Conservation (phyloP, 2,329 filamentous ascomycete species). For the Talaromyces sp. region DNA sequence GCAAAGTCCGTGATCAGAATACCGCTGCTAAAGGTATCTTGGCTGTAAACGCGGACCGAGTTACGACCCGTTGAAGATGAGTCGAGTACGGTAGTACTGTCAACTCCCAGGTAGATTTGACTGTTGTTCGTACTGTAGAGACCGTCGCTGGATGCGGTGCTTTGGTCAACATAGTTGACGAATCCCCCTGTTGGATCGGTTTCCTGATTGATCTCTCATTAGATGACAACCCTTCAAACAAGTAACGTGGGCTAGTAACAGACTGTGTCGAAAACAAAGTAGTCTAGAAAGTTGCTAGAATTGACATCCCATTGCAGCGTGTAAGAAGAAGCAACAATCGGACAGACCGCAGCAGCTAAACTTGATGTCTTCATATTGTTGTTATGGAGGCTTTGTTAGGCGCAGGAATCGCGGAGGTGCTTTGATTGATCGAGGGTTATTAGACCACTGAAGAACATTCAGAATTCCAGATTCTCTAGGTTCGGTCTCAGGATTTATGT, state of each 20-base stretch:
- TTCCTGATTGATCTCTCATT: slow-evolving; percentile 14
- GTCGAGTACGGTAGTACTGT: slow-evolving; percentile 35
- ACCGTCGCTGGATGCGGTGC: slow-evolving; percentile 34
- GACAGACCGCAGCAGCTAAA: not conserved
- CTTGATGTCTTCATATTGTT: not conserved
- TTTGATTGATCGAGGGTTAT: not conserved
- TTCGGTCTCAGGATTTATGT: not conserved
- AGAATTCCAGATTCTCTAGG: too few relatives aligned
- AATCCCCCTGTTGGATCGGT: slow-evolving; percentile 57
- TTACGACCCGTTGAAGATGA: slow-evolving; percentile 44
- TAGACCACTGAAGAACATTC: not conserved
- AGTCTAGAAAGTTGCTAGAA: slow-evolving; percentile 15
- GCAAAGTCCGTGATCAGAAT: slow-evolving; percentile 48
- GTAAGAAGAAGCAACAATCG: not conserved
- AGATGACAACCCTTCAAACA: not conserved
- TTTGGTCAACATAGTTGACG: slow-evolving; percentile 47
- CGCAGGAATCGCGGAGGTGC: too few relatives aligned
- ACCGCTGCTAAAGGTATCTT: slow-evolving; percentile 44
- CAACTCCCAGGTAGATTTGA: slow-evolving; percentile 46
- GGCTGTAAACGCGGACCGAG: slow-evolving; percentile 45
- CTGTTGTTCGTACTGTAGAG: slow-evolving; percentile 39
- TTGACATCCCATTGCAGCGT: slow-evolving; percentile 13
- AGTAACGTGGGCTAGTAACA: not conserved
- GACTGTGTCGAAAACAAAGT: slow-evolving; percentile 15
- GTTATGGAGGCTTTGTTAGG: not conserved